Percentiles rank a stretch among this genome's conserved stretches.
Conservation (phyloP, 441 rosid genomes). For the Eruca vesicaria region DNA sequence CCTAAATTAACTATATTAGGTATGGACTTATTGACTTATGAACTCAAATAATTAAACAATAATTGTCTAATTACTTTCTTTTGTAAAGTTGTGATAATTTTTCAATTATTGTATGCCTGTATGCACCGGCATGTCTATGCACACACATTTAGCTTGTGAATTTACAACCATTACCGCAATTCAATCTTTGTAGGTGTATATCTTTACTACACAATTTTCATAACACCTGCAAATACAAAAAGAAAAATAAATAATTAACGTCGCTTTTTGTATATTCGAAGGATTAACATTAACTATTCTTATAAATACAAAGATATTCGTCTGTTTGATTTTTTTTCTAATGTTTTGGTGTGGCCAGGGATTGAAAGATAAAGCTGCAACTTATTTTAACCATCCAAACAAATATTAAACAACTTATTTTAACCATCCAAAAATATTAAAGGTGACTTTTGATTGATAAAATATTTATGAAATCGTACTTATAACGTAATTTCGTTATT, state of each 20-base stretch:
- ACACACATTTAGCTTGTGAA: background rate
- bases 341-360: background rate
- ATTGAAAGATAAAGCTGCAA: background rate
- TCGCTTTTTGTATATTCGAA: background rate
- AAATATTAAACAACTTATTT: background rate
- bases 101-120: background rate
- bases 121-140: background rate
- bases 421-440: background rate
- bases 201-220: background rate
- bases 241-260: background rate
- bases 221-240: background rate
- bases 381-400: background rate
- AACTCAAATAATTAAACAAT: background rate
- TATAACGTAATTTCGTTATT: background rate
- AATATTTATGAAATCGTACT: background rate
- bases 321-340: background rate
- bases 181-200: background rate
- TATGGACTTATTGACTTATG: constrained; percentile 21
- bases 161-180: background rate
- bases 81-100: background rate
- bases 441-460: background rate
- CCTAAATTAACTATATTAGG: constrained; percentile 17
- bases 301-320: background rate
- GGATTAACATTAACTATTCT: background rate
- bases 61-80: background rate